phyloP scores from a whole-genome alignment of 495 filamentous ascomycete species.

The Talaromyces nanjingensis region DNA sequence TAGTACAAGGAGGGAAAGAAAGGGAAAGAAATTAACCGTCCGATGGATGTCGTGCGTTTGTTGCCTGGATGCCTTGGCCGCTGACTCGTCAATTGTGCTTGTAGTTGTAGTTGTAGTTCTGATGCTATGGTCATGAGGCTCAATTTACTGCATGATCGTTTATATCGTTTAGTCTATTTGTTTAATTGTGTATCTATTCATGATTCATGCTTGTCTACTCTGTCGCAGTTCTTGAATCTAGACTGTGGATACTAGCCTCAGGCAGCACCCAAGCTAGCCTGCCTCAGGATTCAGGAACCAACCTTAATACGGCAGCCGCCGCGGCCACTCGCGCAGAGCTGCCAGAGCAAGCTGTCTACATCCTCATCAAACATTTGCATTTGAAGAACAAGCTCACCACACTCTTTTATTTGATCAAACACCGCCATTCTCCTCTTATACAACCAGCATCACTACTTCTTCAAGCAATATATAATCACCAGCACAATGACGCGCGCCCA shows the following conservation, averaged over 20 bases:
- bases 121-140: neutral
- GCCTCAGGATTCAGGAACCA: neutral
- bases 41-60: neutral
- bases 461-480: neutral
- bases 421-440: neutral
- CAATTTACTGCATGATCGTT: neutral
- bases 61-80: neutral
- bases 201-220: neutral
- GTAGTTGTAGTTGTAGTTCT: neutral
- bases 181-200: neutral
- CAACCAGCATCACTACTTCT: neutral
- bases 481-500: constrained; percentile 82
- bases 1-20: no score
- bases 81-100: neutral
- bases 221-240: neutral
- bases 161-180: neutral
- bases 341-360: neutral
- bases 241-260: neutral
- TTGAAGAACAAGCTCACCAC: no score
- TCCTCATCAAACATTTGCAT: no score
- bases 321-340: constrained; percentile 1
- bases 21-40: neutral
- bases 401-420: neutral
- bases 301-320: constrained; percentile 1
- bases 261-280: neutral